Base-by-base conservation (phyloP, 2,329 filamentous ascomycete species). In the Scytalidium sp. region DNA sequence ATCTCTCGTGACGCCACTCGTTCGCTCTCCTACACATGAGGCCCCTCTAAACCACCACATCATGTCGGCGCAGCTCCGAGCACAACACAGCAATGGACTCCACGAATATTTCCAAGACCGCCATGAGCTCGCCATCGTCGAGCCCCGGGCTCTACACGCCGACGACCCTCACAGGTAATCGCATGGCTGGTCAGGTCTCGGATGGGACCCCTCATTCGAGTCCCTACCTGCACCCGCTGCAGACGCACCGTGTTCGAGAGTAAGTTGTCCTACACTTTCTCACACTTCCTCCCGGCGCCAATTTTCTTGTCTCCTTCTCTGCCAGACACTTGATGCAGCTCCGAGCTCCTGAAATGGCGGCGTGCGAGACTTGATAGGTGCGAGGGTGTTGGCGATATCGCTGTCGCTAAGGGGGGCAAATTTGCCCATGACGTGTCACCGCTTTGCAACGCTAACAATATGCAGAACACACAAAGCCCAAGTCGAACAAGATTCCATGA, bases 401-500 rank as follows among this genome's bases (percentile, higher is more conserved):
- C 32, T 36, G 32, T 36, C 32, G 32, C 32, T 36, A 36, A 29
- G 32, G 6, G 32, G 17, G 32, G 32, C 32, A n/a, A 36, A 36
- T 4, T 15, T 36, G 32, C 17, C 13, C 32, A 36, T 36, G 32
- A 36, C 32, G 32, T 36, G 32, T 36, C 32, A 36, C 41, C 36
- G 6, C 19, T 39, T 10, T 46, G 5, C 32, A 15, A 36, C 32
- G 32, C 32, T 36, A 36, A 36, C 32, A n/a, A n/a, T 10, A 39
- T 40, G 19, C 56, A 89, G 85, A 71, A 97, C 93, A 9, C 89
- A 96, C 70, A 90, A 92, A 55, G 92, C 90, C 47, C 85, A 92
- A 62, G 90, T 97, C 59, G 93, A 97, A 63, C 85, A 92, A 55
- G 91, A 97, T 68, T 82, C 82, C 47, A 79, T 90, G 55, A 96